Conservation (phyloP, 257 asterid species). For the Solanum virginianum region DNA sequence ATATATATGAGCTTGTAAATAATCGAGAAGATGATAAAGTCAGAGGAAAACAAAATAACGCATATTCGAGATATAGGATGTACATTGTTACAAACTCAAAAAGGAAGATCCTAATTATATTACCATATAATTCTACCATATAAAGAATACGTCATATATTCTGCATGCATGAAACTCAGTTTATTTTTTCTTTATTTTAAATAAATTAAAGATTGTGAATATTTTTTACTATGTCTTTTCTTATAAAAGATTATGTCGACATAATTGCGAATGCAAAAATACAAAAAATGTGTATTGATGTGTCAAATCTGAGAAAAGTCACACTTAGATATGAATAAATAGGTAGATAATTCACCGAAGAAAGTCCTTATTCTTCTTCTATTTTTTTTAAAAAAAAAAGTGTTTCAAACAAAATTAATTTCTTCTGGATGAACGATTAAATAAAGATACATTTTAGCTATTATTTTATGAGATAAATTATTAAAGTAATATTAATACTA, state of each 20-base stretch:
- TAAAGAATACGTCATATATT: background rate
- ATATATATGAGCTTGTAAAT: background rate
- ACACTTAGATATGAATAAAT: background rate
- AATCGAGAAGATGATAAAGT: background rate
- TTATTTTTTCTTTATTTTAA: background rate
- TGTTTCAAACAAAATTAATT: too few relatives aligned
- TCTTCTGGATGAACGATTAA: too few relatives aligned
- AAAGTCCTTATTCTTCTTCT: too few relatives aligned
- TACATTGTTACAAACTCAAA: accelerated
- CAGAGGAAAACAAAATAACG: background rate
- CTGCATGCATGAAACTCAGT: background rate
- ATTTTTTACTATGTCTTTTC: background rate
- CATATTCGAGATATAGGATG: background rate
- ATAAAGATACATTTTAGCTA: too few relatives aligned
- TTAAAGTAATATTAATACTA: too few relatives aligned
- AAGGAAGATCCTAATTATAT: background rate
- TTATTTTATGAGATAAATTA: too few relatives aligned
- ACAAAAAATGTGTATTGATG: background rate
- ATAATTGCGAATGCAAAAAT: background rate
- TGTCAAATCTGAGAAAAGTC: background rate
- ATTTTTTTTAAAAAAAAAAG: too few relatives aligned
- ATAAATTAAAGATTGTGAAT: background rate
- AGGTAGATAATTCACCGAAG: background rate
- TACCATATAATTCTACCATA: background rate
- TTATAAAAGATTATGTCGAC: background rate